These are phyloP conservation scores for Phialemonium atrogriseum DNA, from an alignment of 2,329 filamentous ascomycete species.

Conservation along the genomic window DNA sequence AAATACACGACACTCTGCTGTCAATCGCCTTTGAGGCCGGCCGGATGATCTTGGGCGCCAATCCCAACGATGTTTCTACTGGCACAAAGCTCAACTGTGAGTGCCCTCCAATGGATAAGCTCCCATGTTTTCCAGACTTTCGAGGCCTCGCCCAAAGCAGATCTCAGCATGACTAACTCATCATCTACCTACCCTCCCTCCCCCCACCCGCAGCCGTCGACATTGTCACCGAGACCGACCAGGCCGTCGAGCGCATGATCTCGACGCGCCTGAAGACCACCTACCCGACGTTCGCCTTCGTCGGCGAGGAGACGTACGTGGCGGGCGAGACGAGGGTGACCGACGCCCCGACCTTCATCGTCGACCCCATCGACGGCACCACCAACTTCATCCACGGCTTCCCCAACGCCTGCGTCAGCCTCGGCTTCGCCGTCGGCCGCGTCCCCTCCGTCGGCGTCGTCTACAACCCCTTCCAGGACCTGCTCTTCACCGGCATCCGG, in stretches of 20 bases:
- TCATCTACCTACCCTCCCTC: neutral
- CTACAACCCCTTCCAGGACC: slow-evolving; percentile 69
- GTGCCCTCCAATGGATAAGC: too few species aligned
- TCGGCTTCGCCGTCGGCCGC: slow-evolving; percentile 59
- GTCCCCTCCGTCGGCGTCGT: slow-evolving; percentile 63
- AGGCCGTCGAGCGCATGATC: slow-evolving; percentile 57
- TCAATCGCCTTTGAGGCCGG: slow-evolving; percentile 55
- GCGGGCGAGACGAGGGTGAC: slow-evolving; percentile 54
- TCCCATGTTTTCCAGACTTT: too few species aligned
- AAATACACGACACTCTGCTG: slow-evolving; percentile 54
- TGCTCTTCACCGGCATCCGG: slow-evolving; percentile 60
- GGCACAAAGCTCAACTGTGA: slow-evolving; percentile 59
- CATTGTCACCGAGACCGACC: slow-evolving; percentile 60
- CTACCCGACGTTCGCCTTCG: slow-evolving; percentile 54
- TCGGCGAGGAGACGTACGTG: slow-evolving; percentile 71
- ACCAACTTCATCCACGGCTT: slow-evolving; percentile 76
- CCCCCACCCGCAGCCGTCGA: slow-evolving; percentile 44
- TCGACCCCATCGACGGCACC: slow-evolving; percentile 76
- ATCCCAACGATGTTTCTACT: slow-evolving; percentile 46
- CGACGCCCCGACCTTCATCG: slow-evolving; percentile 64
- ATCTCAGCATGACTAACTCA: slow-evolving; percentile 10
- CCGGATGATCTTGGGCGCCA: slow-evolving; percentile 53
- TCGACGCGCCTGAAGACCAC: slow-evolving; percentile 38
- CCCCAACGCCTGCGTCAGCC: slow-evolving; percentile 67
- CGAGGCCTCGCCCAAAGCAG: too few species aligned